Conservation (phyloP, 2,329 filamentous ascomycete species). For the Leptodontidium sp. region DNA sequence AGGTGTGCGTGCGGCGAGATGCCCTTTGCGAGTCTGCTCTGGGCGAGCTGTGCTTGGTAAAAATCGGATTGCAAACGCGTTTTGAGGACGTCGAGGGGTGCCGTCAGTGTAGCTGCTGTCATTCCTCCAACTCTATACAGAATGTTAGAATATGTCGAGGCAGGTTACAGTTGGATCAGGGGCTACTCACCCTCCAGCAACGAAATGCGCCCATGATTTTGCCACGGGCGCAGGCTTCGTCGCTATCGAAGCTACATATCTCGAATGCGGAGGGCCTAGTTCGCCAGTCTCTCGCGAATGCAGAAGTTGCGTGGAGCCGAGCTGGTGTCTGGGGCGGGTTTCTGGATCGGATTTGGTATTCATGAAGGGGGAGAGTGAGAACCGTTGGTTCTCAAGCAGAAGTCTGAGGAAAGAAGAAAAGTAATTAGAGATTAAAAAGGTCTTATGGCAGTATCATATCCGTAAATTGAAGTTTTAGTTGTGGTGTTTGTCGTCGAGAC, state of each 20-base stretch:
- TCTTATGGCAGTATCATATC: conserved; percentile 21
- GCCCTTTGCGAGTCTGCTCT: conserved; percentile 65
- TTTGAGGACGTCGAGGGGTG: conserved; percentile 92
- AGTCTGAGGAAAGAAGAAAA: conserved; percentile 4
- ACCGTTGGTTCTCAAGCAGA: conserved; percentile 28
- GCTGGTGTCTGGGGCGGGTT: conserved; percentile 28
- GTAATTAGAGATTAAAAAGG: conserved; percentile 17
- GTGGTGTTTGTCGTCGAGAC: conserved; percentile 10
- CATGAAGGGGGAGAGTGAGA: conserved; percentile 41
- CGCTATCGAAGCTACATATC: conserved; percentile 51
- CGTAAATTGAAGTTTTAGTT: conserved; percentile 9
- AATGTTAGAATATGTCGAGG: conserved; percentile 25
- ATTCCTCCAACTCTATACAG: conserved; percentile 79
- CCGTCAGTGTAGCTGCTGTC: conserved; percentile 91
- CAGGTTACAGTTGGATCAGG: background rate
- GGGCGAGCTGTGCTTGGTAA: conserved; percentile 83
- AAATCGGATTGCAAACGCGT: conserved; percentile 94
- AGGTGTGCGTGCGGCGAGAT: conserved; percentile 62
- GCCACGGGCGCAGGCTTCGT: conserved; percentile 57
- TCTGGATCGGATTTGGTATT: conserved; percentile 40
- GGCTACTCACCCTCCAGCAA: conserved; percentile 81
- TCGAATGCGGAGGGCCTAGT: conserved; percentile 53
- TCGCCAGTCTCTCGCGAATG: conserved; percentile 71
- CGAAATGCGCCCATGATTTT: conserved; percentile 91
- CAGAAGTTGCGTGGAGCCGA: conserved; percentile 49